phyloP scores from a whole-genome alignment of 306 rosid genomes.

The Purshia tridentata region DNA sequence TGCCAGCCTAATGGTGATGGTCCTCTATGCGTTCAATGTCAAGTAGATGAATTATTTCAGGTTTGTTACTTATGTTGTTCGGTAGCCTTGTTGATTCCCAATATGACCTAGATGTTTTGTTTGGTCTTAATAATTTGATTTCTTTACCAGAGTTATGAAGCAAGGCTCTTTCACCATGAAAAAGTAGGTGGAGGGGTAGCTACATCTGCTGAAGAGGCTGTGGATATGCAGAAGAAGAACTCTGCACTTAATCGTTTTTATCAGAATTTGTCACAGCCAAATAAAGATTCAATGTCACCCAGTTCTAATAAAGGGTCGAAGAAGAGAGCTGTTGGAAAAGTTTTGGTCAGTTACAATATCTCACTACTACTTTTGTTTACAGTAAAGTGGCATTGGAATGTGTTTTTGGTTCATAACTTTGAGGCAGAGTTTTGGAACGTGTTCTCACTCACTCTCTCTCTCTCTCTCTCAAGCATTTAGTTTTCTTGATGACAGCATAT shows the following conservation, averaged over 20 bases:
- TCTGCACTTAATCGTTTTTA: slow-evolving; percentile 75
- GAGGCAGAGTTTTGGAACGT: no score
- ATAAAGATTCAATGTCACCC: slow-evolving; percentile 42
- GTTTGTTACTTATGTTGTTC: slow-evolving; percentile 41
- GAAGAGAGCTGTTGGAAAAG: slow-evolving; percentile 86
- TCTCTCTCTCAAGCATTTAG: neutral
- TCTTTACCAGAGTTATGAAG: slow-evolving; percentile 70
- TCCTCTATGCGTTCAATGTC: slow-evolving; percentile 76
- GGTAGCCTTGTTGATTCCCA: slow-evolving; percentile 27
- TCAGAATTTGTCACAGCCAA: slow-evolving; percentile 60
- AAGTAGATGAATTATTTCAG: slow-evolving; percentile 82
- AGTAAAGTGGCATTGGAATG: no score
- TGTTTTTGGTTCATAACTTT: no score
- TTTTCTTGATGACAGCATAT: no score
- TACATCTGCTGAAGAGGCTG: slow-evolving; percentile 89
- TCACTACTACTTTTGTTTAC: neutral
- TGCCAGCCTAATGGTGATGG: slow-evolving; percentile 75
- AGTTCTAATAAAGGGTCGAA: slow-evolving; percentile 49
- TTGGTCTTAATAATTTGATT: slow-evolving; percentile 16
- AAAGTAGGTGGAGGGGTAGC: slow-evolving; percentile 67
- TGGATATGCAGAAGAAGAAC: slow-evolving; percentile 75
- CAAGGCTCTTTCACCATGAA: slow-evolving; percentile 76
- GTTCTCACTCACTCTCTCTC: neutral
- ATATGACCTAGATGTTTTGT: slow-evolving; percentile 8
- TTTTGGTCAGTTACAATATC: slow-evolving; percentile 66